These are phyloP conservation scores for Eutrema yunnanense DNA, from an alignment of 345 rosid species.

Conservation along the genomic window DNA sequence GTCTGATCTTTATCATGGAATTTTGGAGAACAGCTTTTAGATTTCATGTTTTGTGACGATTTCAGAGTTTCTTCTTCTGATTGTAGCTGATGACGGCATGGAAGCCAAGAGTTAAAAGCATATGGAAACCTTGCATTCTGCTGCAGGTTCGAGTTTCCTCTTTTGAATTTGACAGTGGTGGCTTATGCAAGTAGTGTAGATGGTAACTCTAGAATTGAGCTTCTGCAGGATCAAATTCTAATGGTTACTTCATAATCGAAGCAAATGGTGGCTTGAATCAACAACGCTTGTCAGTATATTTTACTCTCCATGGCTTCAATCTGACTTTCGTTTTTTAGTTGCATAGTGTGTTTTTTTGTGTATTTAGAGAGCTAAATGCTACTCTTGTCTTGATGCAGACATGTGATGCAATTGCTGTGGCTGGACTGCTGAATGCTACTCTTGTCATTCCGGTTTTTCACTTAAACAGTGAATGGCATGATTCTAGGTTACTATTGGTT, in stretches of 20 bases:
- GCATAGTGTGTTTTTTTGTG: not conserved
- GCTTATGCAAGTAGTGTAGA: not conserved
- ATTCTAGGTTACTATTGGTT: slow-evolving; percentile 67
- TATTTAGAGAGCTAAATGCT: not conserved
- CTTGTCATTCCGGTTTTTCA: slow-evolving; percentile 93
- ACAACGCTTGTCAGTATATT: slow-evolving; percentile 92
- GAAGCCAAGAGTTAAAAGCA: too few species aligned
- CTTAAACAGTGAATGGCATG: slow-evolving; percentile 95
- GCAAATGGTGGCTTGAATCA: slow-evolving; percentile 98
- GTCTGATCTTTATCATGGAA: not conserved
- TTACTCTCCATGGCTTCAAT: not conserved
- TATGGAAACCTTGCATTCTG: too few species aligned
- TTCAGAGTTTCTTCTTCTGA: not conserved
- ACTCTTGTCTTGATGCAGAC: slow-evolving; percentile 39
- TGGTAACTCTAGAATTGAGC: slow-evolving; percentile 13
- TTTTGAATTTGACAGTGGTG: not conserved
- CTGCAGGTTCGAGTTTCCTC: too few species aligned
- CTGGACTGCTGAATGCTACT: slow-evolving; percentile 92
- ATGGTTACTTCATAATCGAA: slow-evolving; percentile 90
- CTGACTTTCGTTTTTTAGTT: not conserved
- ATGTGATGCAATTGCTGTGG: slow-evolving; percentile 78
- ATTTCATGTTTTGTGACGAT: not conserved
- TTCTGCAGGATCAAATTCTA: slow-evolving; percentile 52
- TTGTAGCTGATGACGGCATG: too few species aligned
- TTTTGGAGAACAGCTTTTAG: too few species aligned